Percentiles rank a stretch among this genome's conserved stretches.
These are phyloP conservation scores for Quercus alba DNA, from an alignment of 306 rosid species.

Conservation along the genomic window DNA sequence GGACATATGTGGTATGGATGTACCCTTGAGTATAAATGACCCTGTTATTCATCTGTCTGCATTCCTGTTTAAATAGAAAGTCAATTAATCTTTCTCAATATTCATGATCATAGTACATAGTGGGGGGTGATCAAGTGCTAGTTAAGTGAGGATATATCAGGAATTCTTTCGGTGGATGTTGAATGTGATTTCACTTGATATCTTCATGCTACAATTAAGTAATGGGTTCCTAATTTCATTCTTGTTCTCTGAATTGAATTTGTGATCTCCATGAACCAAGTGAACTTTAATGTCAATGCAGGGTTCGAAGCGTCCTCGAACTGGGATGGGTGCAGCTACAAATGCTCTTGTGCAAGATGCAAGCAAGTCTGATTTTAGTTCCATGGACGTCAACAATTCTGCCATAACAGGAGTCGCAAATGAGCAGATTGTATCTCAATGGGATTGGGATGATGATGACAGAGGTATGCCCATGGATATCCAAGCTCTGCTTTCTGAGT, in stretches of 20 bases:
- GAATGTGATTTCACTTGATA: neutral
- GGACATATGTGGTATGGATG: neutral
- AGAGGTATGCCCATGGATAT: conserved; percentile 75
- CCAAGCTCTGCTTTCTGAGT: conserved; percentile 77
- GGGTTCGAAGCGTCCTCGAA: conserved; percentile 87
- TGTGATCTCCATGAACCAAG: conserved; percentile 12
- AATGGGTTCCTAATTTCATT: neutral
- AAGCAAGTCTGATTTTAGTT: conserved; percentile 75
- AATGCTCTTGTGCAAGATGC: conserved; percentile 63
- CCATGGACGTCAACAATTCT: conserved; percentile 69
- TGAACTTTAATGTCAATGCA: conserved; percentile 20
- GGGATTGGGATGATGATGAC: conserved; percentile 96
- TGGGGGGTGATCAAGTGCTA: neutral
- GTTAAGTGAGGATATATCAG: neutral
- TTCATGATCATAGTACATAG: neutral
- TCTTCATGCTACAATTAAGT: neutral
- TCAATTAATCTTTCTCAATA: neutral
- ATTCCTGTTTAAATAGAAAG: neutral
- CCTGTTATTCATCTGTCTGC: neutral
- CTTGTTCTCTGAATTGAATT: conserved; percentile 13
- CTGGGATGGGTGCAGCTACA: conserved; percentile 62
- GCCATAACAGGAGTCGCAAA: conserved; percentile 61
- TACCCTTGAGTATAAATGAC: neutral
- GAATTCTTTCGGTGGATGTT: neutral
- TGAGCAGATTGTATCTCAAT: conserved; percentile 68